Conservation (phyloP, 2,329 filamentous ascomycete genomes). For the Aquanectria penicillioides region DNA sequence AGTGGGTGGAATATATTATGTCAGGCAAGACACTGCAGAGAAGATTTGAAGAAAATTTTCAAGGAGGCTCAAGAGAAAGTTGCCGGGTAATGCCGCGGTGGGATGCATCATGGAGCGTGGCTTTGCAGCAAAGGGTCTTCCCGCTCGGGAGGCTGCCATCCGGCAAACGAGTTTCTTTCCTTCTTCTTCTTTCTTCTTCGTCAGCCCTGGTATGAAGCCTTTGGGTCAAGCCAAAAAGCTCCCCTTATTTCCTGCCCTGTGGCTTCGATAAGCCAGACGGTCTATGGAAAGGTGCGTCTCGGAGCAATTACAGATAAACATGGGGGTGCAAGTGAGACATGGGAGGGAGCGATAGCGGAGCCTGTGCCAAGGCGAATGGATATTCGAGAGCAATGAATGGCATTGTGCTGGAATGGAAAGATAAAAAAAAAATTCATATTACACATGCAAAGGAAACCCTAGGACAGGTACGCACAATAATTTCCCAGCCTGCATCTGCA, state of each 20-base stretch:
- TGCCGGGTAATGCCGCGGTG: conserved; percentile 4
- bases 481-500: conserved; percentile 4
- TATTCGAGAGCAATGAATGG: conserved; percentile 1
- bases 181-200: no score
- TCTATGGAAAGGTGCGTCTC: not conserved
- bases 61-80: not conserved
- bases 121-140: not conserved
- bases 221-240: not conserved
- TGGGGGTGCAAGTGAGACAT: conserved; percentile 2
- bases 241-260: not conserved
- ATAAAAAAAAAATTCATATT: not conserved
- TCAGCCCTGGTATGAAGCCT: no score
- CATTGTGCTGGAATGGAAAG: conserved; percentile 14
- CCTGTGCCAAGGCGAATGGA: conserved; percentile 4
- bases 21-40: conserved; percentile 19
- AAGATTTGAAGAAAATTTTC: not conserved
- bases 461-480: not conserved
- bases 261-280: conserved; percentile 7
- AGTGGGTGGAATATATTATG: conserved; percentile 15
- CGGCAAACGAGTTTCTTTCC: not conserved
- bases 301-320: not conserved
- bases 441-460: not conserved
- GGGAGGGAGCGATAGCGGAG: conserved; percentile 1
- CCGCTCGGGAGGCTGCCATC: not conserved
- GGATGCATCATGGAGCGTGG: not conserved